Conservation (phyloP, 805 yeast genomes). For the Candida hungchunana region DNA sequence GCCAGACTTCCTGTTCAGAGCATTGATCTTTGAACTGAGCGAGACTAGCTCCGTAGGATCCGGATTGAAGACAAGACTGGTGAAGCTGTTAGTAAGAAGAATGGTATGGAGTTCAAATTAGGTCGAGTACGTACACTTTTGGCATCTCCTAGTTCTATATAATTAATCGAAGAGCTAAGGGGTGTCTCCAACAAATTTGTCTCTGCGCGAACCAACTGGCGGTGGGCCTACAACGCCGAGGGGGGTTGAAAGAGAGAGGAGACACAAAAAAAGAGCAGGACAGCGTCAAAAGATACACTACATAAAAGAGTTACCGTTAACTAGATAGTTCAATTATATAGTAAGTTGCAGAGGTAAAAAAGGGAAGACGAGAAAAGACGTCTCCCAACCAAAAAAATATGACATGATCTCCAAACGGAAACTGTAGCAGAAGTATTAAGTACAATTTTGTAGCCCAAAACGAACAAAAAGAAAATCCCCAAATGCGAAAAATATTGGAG, state of each 20-base stretch:
- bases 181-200: too few species aligned
- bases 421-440: slow-evolving; percentile 4
- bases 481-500: slow-evolving; percentile 2
- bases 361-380: slow-evolving; percentile 6
- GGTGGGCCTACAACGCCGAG: too few species aligned
- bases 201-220: too few species aligned
- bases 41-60: slow-evolving; percentile 20
- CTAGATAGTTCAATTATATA: too few species aligned
- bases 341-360: slow-evolving; percentile 2
- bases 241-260: too few species aligned
- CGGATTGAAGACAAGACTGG: slow-evolving; percentile 21
- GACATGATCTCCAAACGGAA: slow-evolving; percentile 6
- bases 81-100: background rate
- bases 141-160: too few species aligned
- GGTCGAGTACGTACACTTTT: slow-evolving; percentile 19
- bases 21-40: slow-evolving; percentile 42
- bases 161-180: too few species aligned
- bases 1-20: slow-evolving; percentile 53
- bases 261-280: background rate
- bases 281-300: too few species aligned
- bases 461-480: slow-evolving; percentile 2
- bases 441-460: slow-evolving; percentile 1
- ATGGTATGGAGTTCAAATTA: too few species aligned
- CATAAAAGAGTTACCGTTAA: background rate
- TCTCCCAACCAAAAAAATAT: slow-evolving; percentile 3